These are phyloP conservation scores for Asterophora lycoperdoides DNA, from an alignment of 768 basidiomycete species.

Conservation along the genomic window DNA sequence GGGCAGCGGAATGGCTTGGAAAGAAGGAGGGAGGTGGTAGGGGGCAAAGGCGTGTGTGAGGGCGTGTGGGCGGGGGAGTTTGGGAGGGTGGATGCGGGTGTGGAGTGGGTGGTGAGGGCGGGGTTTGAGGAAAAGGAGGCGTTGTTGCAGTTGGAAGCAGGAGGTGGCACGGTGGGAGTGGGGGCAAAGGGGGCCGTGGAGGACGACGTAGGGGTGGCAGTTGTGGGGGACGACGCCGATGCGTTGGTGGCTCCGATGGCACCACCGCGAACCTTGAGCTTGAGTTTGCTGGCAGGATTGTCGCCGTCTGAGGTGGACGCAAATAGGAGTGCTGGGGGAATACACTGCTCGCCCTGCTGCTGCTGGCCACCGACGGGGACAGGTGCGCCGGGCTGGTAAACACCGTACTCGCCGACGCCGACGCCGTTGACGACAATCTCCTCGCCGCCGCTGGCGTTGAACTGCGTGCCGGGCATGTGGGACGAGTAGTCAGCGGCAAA, in stretches of 20 bases:
- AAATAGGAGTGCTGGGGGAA: conserved; percentile 23
- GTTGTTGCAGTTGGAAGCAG: too few relatives aligned
- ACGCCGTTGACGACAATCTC: conserved; percentile 22
- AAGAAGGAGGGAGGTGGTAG: conserved; percentile 54
- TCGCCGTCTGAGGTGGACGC: conserved; percentile 11
- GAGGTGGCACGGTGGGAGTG: conserved; percentile 1
- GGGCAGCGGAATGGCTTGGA: conserved; percentile 92
- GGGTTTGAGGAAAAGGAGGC: too few relatives aligned
- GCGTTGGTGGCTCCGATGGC: neutral
- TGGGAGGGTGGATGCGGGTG: conserved; percentile 11
- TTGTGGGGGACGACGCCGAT: too few relatives aligned
- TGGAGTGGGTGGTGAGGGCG: conserved; percentile 9
- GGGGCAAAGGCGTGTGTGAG: conserved; percentile 11
- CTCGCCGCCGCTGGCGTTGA: conserved; percentile 34
- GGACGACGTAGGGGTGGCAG: conserved; percentile 4
- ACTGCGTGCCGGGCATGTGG: conserved; percentile 56
- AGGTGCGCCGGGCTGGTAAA: conserved; percentile 6
- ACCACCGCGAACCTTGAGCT: conserved; percentile 18
- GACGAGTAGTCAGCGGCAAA: conserved; percentile 60
- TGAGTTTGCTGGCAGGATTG: conserved; percentile 16
- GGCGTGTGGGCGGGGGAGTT: conserved; percentile 34
- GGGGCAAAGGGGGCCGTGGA: conserved; percentile 20
- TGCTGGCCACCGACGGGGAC: conserved; percentile 8
- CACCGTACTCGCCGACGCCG: conserved; percentile 5
- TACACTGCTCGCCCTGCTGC: conserved; percentile 14